phyloP scores from a whole-genome alignment of 2,329 filamentous ascomycete species.

The Didymellaceae sp. region DNA sequence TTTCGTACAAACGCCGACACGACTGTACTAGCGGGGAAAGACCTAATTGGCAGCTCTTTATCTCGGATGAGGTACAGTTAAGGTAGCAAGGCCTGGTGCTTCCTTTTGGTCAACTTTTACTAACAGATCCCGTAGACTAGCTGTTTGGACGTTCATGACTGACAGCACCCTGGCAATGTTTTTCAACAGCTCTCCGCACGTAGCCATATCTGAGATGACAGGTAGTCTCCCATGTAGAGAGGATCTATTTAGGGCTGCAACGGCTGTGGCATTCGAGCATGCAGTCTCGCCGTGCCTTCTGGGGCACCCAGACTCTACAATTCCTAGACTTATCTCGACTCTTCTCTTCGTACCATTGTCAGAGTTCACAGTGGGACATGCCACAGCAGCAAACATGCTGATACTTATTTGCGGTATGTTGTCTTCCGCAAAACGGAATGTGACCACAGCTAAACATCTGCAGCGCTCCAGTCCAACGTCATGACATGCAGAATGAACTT shows the following conservation, averaged over 20 bases:
- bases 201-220: slow-evolving; percentile 10
- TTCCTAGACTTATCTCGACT: neutral
- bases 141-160: slow-evolving; percentile 2
- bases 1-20: slow-evolving; percentile 1
- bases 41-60: neutral
- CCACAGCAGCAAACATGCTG: neutral
- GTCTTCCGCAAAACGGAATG: neutral
- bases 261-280: slow-evolving; percentile 6
- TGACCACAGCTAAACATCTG: neutral
- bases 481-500: neutral
- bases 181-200: slow-evolving; percentile 10
- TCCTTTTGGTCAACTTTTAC: neutral
- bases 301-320: neutral
- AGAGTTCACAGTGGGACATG: neutral
- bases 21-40: neutral
- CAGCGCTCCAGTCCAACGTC: neutral
- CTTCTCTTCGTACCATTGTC: neutral
- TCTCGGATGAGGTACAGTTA: neutral
- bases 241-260: slow-evolving; percentile 5
- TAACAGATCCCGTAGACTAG: neutral
- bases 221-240: slow-evolving; percentile 9
- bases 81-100: neutral
- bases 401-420: neutral
- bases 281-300: neutral
- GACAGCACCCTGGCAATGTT: slow-evolving; percentile 8